Evolutionary conservation across 768 basidiomycete species (phyloP).

Genomic region (Clavaria fumosa): DNA sequence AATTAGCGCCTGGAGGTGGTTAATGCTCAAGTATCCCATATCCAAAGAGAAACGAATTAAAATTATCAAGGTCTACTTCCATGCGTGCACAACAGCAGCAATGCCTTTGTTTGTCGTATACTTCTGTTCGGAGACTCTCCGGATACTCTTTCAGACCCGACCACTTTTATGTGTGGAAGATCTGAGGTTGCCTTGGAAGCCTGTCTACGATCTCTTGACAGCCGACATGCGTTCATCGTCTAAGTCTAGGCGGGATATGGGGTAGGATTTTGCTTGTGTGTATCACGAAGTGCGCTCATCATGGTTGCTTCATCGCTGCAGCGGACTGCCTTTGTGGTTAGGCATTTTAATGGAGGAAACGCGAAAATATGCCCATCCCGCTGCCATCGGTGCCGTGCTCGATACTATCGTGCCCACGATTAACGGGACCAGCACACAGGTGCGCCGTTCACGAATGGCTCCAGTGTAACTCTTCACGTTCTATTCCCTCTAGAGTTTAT

Average conservation of each 20-base stretch:
- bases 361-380: constrained; percentile 79
- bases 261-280: no score
- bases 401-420: constrained; percentile 68
- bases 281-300: no score
- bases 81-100: constrained; percentile 60
- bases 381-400: constrained; percentile 78
- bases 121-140: constrained; percentile 47
- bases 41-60: constrained; percentile 62
- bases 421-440: constrained; percentile 60
- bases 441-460: constrained; percentile 21
- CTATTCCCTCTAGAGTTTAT: constrained; percentile 33
- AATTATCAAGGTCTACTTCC: constrained; percentile 66
- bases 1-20: constrained; percentile 37
- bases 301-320: no score
- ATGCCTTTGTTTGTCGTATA: constrained; percentile 58
- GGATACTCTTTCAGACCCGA: constrained; percentile 44
- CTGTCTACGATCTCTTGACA: constrained; percentile 54
- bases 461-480: constrained; percentile 3
- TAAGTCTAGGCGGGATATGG: no score
- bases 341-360: constrained; percentile 51
- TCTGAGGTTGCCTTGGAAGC: constrained; percentile 70
- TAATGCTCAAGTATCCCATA: constrained; percentile 74
- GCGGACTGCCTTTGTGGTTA: constrained; percentile 67
- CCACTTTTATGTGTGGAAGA: constrained; percentile 65
- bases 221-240: no score